Evolutionary conservation across 2,329 filamentous ascomycete genomes (phyloP).

Genomic region (Ophiocordyceps sinensis): DNA sequence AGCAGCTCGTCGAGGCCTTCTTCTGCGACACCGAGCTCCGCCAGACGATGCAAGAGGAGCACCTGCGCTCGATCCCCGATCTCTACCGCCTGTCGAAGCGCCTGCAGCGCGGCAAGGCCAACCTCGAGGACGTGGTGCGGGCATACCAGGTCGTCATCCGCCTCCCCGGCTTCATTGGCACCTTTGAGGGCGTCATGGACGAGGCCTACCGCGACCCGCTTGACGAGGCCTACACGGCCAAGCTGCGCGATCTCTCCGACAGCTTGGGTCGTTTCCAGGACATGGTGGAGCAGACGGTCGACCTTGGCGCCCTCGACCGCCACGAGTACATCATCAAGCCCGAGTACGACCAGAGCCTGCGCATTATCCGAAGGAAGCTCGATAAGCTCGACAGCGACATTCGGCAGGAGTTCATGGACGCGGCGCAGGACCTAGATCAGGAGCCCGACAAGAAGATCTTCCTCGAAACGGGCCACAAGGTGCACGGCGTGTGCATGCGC

Average conservation of each 20-base stretch:
- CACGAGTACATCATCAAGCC: conserved; percentile 99
- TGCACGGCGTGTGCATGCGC: conserved; percentile 93
- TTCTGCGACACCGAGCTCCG: conserved; percentile 82
- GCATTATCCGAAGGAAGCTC: conserved; percentile 79
- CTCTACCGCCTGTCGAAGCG: conserved; percentile 87
- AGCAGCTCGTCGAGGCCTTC: conserved; percentile 91
- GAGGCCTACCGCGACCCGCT: conserved; percentile 80
- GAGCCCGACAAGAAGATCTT: conserved; percentile 98
- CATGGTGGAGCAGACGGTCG: conserved; percentile 97
- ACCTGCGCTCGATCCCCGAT: conserved; percentile 83
- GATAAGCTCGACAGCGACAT: conserved; percentile 75
- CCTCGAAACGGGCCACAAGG: conserved; percentile 76
- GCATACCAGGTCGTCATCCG: conserved; percentile 92
- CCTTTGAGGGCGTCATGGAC: conserved; percentile 88
- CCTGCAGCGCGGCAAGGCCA: conserved; percentile 84
- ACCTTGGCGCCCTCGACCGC: conserved; percentile 85
- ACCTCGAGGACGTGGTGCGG: conserved; percentile 86
- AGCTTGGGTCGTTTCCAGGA: conserved; percentile 79
- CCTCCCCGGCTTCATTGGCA: conserved; percentile 76
- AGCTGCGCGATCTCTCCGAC: conserved; percentile 62
- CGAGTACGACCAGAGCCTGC: conserved; percentile 82
- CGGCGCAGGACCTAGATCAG: conserved; percentile 69
- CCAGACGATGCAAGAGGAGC: conserved; percentile 94
- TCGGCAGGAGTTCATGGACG: conserved; percentile 62
- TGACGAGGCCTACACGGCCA: conserved; percentile 74